Base-by-base conservation (phyloP, 2,329 filamentous ascomycete species). In the Sporothrix dimorphospora region DNA sequence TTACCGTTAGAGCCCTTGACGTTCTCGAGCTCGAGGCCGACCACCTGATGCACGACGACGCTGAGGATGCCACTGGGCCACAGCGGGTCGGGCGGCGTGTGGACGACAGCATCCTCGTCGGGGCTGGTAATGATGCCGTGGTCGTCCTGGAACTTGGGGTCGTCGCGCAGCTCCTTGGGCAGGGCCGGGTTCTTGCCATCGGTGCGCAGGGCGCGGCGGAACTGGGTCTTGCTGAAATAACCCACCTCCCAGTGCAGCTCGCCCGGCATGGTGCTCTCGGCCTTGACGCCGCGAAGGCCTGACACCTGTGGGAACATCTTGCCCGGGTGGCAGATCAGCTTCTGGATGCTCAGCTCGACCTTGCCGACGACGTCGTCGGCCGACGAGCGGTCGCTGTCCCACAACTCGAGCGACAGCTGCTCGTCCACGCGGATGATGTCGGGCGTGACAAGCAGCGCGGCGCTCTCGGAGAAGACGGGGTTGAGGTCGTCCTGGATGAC, bases 291-390 rank as follows among this genome's bases (percentile, higher is more conserved):
- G 38, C 88, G 85, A 1, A 98, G 88, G 76, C 91, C 94, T 0
- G 94, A 97, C 8, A 93, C 87, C 76, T 97, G 94, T 5, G 93
- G 91, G 77, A 94, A 97, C 93, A 98, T 97, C 78, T 92, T 93
- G 47, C 94, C 93, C 0, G 95, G 94, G 78, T 98, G 92, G 78
- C 97, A 92, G 72, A 98, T 97, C 83, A 99, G 91, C 79, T 98
- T 94, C 77, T 97, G 94, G 79, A 99, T 94, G 47, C 93, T 95
- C 3, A 98, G 83, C 79, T 98, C 94, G 21, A 98, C 89, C 81
- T 98, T 98, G 70, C 96, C 96, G 16, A 98, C 94, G 61, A 98
- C 92, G 77, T 98, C 96, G 78, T 98, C 96, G 0, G 95, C 93
- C 11, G 93, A 96, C 53, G 92, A 93, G 61, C 94, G 88, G 80